Evolutionary conservation across 768 basidiomycete species (phyloP), one percentile per base, ranked within the genome.

Genomic region (Exsudoporus frostii): DNA sequence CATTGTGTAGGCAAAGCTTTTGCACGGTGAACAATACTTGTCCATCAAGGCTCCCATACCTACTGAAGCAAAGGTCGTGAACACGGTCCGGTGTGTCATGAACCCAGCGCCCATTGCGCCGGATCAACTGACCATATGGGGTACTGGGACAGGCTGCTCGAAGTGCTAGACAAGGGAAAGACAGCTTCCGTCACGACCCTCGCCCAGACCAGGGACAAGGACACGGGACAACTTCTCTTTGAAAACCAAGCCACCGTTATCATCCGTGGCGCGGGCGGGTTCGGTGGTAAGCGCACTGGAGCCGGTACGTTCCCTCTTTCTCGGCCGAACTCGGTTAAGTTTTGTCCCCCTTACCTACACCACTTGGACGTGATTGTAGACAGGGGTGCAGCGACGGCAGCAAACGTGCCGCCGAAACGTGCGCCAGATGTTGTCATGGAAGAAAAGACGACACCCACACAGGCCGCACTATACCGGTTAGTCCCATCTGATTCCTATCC

Each of bases 1-100:
- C n/a, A n/a, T n/a, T n/a, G n/a, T 45, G 2, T 55, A 93, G 92
- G 92, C 94, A 43, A 98, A 92, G 72, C 77, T 99, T n/a, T 80
- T 99, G 17, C 97, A 99, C 67, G 97, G 97, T 41, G 97, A 99
- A 67, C 97, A 98, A 64, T 98, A 92, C 70, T 74, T 99, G 60
- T 80, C 83, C 55, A 91, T 99, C 69, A 87, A 89, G 62, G 84
- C 75, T 2, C 85, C 89, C 0, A 90, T 98, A 54, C 95, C 96
- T 1, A 92, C 92, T 0, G 84, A 79, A 54, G 96, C 84, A 0
- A 82, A 86, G 20, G 75, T 98, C 20, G 77, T 92, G 29, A 95
- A 79, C 65, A 77, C 88, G 58, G 80, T 84, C 6, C 79, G 87
- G 85, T 85, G 66, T 19, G 64, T 54, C 43, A 36, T 33, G 24